A percentile compares a stretch with the other conserved stretches of the same genome.
These are phyloP conservation scores for Aspergillus pseudoglaucus DNA, from an alignment of 2,329 filamentous ascomycete genomes.

Conservation along the genomic window DNA sequence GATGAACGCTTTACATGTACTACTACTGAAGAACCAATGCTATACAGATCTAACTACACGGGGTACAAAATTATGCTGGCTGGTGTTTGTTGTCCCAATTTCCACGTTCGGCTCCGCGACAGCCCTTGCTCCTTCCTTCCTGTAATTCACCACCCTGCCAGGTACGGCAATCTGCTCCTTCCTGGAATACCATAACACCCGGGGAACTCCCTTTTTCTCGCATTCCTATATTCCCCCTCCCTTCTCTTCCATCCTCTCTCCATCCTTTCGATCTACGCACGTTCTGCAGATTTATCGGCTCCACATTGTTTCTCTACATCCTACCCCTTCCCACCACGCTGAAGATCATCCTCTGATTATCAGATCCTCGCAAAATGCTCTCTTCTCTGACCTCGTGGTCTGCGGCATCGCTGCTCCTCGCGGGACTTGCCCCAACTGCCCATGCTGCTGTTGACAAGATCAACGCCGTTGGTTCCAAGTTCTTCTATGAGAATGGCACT, in stretches of 20 bases:
- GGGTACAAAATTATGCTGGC: no score
- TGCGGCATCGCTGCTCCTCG: slow-evolving; percentile 18
- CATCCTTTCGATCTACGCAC: neutral
- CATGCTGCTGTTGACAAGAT: slow-evolving; percentile 50
- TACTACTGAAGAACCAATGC: no score
- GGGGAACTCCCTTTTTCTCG: neutral
- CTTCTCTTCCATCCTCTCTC: neutral
- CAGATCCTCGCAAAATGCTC: slow-evolving; percentile 13
- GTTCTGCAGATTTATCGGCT: neutral
- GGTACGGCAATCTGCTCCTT: neutral
- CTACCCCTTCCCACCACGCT: neutral
- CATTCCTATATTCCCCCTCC: neutral
- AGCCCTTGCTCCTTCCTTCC: no score
- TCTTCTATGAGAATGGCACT: slow-evolving; percentile 72
- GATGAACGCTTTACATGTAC: no score
- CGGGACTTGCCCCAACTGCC: slow-evolving; percentile 20
- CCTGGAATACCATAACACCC: neutral
- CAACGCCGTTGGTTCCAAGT: slow-evolving; percentile 67
- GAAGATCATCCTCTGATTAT: no score
- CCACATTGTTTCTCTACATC: neutral
- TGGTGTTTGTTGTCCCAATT: no score
- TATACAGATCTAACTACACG: no score
- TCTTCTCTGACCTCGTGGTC: slow-evolving; percentile 11
- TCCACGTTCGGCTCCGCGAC: no score
- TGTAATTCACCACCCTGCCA: no score